These are phyloP conservation scores for Pythium periplocum DNA, from an alignment of 352 stramenopile species.

Conservation along the genomic window DNA sequence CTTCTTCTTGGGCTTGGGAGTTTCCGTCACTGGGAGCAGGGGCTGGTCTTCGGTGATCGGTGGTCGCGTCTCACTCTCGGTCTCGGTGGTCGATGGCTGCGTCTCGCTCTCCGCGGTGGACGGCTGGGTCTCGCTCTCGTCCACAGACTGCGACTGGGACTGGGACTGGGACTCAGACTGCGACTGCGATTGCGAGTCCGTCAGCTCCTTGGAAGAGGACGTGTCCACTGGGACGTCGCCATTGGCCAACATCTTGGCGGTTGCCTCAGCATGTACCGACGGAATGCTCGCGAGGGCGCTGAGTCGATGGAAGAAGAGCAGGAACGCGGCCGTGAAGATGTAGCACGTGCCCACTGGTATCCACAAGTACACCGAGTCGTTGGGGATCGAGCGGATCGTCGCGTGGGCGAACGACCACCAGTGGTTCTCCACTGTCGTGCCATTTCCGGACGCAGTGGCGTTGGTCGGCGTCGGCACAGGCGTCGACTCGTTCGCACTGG, in stretches of 20 bases:
- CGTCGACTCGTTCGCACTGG: not conserved
- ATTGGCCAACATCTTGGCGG: too few species aligned
- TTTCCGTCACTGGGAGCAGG: not conserved
- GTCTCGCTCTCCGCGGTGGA: not conserved
- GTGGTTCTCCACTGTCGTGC: constrained; percentile 7
- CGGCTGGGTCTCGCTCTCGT: not conserved
- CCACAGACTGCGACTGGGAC: not conserved
- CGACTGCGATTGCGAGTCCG: not conserved
- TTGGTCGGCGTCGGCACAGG: not conserved
- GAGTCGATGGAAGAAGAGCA: constrained; percentile 65
- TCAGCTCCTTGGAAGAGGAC: not conserved
- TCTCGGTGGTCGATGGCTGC: not conserved
- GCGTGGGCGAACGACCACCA: constrained; percentile 78
- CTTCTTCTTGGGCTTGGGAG: constrained; percentile 8
- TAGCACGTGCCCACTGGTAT: constrained; percentile 69
- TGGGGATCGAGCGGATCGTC: constrained; percentile 76
- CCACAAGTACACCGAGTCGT: constrained; percentile 77
- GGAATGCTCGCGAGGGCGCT: constrained; percentile 60
- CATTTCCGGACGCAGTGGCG: not conserved
- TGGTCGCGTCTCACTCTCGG: too few species aligned
- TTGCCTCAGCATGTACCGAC: not conserved
- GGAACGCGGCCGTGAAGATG: constrained; percentile 69
- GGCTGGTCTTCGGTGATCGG: too few species aligned
- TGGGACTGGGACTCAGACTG: not conserved
- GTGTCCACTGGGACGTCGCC: too few species aligned